A percentile compares a stretch with the other conserved stretches of the same genome.
These are phyloP conservation scores for Leccinum obscurum DNA, from an alignment of 768 basidiomycete species.

Conservation along the genomic window DNA sequence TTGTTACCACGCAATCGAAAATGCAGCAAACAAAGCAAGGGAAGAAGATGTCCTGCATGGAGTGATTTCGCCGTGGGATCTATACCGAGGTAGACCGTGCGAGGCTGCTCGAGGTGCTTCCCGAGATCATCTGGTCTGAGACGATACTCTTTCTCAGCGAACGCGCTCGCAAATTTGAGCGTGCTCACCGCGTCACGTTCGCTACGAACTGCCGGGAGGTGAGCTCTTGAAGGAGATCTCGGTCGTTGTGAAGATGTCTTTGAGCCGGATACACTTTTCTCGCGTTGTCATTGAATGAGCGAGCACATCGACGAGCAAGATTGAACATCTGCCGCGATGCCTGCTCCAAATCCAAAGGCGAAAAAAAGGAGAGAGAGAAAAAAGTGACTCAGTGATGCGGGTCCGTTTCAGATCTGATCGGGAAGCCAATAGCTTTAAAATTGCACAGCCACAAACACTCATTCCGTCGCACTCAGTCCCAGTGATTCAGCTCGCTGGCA, in stretches of 20 bases:
- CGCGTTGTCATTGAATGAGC: slow-evolving; percentile 1
- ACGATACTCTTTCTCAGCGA: slow-evolving; percentile 5
- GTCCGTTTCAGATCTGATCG: slow-evolving; percentile 1
- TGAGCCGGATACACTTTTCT: neutral
- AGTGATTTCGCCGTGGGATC: slow-evolving; percentile 91
- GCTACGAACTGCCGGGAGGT: slow-evolving; percentile 34
- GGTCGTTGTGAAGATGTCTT: slow-evolving; percentile 21
- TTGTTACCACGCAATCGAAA: slow-evolving; percentile 85
- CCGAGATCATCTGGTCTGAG: slow-evolving; percentile 44
- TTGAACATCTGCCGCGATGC: slow-evolving; percentile 21
- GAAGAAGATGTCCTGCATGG: slow-evolving; percentile 93
- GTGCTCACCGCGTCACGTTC: slow-evolving; percentile 37
- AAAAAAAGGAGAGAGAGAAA: neutral
- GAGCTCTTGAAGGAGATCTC: slow-evolving; percentile 36
- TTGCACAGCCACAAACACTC: slow-evolving; percentile 16
- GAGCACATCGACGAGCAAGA: slow-evolving; percentile 19
- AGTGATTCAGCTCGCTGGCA: slow-evolving; percentile 25
- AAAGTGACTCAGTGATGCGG: neutral
- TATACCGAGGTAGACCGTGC: slow-evolving; percentile 81
- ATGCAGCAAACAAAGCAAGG: slow-evolving; percentile 83
- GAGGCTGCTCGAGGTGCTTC: slow-evolving; percentile 37
- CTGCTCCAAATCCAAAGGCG: neutral
- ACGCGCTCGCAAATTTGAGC: neutral
- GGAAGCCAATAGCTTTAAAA: slow-evolving; percentile 1
- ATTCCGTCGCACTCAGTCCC: neutral